Evolutionary conservation across 768 basidiomycete species (phyloP), one percentile per base, ranked within the genome.

Genomic region (Coprinopsis strossmayeri): DNA sequence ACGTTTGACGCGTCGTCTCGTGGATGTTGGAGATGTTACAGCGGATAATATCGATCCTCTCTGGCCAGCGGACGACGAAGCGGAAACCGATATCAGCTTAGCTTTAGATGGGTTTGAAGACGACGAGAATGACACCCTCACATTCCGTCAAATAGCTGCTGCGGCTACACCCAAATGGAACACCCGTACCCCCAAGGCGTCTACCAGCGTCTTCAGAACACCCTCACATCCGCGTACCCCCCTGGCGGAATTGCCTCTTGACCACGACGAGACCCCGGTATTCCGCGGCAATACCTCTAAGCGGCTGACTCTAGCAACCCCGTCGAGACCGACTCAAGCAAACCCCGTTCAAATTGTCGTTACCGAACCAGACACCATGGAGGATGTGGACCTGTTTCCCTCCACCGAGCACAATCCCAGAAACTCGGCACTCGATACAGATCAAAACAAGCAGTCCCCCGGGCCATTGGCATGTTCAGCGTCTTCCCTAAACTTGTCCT

Each of bases 21-120:
- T 77, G 28, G 77, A 78, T 57, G 58, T 79, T 40, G 77, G 77
- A 23, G 77, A 79, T 51, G 61, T 69, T 10, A 75, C 76, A 0
- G 56, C 71, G 23, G 67, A 69, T 41, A 68, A 73, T 40, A 55
- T 62, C 9, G 61, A 61, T 18, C 60, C 64, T 5, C 56, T 59
- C 42, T 58, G 62, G 24, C 53, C 69, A 40, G 57, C 67, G 17
- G 62, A 59, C 11, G 66, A 67, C 38, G 62, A 64, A n/a, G 48
- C 60, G 2, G 61, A 68, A 28, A 61, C 60, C 9, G 57, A 57
- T 27, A 50, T 60, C 15, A 54, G 52, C 21, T 53, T 51, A 3
- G 53, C 53, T 9, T 47, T 60, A 15, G 46, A 49, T 23, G 48
- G 41, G 10, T 46, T 51, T 5, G 65, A 69, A 18, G 65, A 66